These are phyloP conservation scores for Trichoderma semiorbis DNA, from an alignment of 2,329 filamentous ascomycete species.

Conservation along the genomic window DNA sequence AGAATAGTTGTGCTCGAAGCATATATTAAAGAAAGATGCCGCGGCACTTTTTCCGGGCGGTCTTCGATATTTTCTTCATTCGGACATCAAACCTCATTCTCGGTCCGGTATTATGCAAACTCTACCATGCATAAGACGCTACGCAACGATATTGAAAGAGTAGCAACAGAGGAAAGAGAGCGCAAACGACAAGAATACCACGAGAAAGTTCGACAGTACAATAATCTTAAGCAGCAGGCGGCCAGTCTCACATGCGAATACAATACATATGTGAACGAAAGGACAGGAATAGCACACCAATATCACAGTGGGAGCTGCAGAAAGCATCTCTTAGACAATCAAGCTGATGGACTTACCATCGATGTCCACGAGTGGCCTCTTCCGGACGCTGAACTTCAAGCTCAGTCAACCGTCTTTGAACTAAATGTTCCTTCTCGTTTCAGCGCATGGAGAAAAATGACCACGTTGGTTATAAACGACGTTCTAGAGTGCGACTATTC, in stretches of 20 bases:
- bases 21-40: neutral
- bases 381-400: constrained; percentile 27
- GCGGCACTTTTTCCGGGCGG: fast-evolving
- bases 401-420: constrained; percentile 52
- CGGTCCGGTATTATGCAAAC: neutral
- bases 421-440: constrained; percentile 36
- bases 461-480: neutral
- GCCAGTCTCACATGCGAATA: neutral
- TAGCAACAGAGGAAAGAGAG: neutral
- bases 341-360: constrained; percentile 42
- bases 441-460: neutral
- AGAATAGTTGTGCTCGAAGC: neutral
- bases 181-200: neutral
- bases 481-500: neutral
- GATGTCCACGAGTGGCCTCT: constrained; percentile 55
- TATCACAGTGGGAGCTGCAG: neutral
- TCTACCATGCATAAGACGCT: neutral
- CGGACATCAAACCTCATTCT: neutral
- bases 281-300: neutral
- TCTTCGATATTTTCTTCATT: neutral
- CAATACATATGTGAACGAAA: neutral
- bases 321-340: neutral
- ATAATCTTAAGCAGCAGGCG: fast-evolving
- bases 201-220: neutral
- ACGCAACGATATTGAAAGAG: neutral